Base-by-base conservation (phyloP, 192 early-diverging fungal species). In the Umbelopsis vinacea region DNA sequence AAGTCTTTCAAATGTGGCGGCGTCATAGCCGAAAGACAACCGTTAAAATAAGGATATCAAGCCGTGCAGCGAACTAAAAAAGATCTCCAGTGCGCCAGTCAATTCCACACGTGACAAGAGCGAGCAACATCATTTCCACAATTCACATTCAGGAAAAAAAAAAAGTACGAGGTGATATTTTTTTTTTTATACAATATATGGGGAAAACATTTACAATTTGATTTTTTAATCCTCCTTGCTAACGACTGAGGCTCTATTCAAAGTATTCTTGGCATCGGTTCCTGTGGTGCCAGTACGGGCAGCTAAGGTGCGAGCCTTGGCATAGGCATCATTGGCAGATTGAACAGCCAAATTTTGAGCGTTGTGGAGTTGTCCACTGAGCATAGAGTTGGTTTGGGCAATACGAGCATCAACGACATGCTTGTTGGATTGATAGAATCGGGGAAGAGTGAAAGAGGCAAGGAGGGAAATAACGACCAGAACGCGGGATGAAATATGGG, bases 261-360 rank as follows among this genome's bases (percentile, higher is more conserved):
- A 15, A 14, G 70, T 76, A 15, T 76, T 76, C 22, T 63, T 67
- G 14, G 75, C 75, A 71, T 76, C 70, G 14, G 75, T 76, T 12
- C 52, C 70, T 57, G 70, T 68, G 48, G 74, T 76, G 55, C 75
- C 70, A 40, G 52, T 23, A 5, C 71, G 70, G 12, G 70, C 60
- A 71, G 71, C 52, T 50, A 43, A 76, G 5, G 63, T 43, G 33
- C 69, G 69, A 14, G 75, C 63, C 46, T 71, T 71, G 45, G 22
- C 47, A 55, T 76, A 76, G 46, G 75, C 57, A 50, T 76, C 52
- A 4, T 38, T 70, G 7, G 71, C 63, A 12, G 53, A 35, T 33
- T 71, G 35, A 6, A 33, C 8, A 29, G 70, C 55, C 54, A 71
- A 5, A 24, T 63, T 63, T 23, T 71, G 70, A 29, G 70, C 52